Percentiles rank a stretch among this genome's conserved stretches.
phyloP scores from a whole-genome alignment of 768 basidiomycete genomes.

The Lactarius deliciosus region DNA sequence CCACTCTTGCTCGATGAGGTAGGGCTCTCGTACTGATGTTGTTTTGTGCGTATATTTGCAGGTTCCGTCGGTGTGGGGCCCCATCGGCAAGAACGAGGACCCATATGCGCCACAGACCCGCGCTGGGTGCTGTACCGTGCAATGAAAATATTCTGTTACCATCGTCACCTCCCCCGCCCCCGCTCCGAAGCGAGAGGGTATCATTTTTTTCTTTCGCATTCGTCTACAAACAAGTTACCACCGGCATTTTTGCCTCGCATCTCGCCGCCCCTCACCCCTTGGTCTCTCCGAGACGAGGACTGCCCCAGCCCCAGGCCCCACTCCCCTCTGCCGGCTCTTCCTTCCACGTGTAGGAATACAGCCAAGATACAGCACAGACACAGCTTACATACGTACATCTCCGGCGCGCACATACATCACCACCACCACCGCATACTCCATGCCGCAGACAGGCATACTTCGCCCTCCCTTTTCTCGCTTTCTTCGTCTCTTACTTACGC shows the following conservation, averaged over 20 bases:
- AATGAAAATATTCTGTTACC: slow-evolving; percentile 13
- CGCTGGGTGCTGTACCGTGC: slow-evolving; percentile 23
- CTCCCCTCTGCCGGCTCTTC: neutral
- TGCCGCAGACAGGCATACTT: neutral
- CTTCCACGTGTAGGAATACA: neutral
- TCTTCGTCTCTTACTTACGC: neutral
- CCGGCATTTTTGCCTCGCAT: neutral
- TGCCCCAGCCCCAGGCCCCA: neutral
- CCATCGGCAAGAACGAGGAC: slow-evolving; percentile 88
- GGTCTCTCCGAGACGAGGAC: neutral
- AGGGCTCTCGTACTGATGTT: slow-evolving; percentile 25
- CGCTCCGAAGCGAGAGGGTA: neutral
- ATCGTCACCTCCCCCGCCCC: neutral
- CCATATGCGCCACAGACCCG: slow-evolving; percentile 70
- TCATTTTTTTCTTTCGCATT: neutral
- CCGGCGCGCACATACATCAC: neutral
- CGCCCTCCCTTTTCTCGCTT: neutral
- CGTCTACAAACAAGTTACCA: neutral
- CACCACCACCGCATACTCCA: neutral
- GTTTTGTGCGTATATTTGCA: slow-evolving; percentile 35
- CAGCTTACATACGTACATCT: neutral
- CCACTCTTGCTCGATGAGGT: neutral
- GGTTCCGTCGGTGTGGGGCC: slow-evolving; percentile 97
- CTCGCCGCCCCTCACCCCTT: neutral
- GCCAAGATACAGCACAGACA: neutral